phyloP scores from a whole-genome alignment of 2,329 filamentous ascomycete species.

The Myotisia sp. region DNA sequence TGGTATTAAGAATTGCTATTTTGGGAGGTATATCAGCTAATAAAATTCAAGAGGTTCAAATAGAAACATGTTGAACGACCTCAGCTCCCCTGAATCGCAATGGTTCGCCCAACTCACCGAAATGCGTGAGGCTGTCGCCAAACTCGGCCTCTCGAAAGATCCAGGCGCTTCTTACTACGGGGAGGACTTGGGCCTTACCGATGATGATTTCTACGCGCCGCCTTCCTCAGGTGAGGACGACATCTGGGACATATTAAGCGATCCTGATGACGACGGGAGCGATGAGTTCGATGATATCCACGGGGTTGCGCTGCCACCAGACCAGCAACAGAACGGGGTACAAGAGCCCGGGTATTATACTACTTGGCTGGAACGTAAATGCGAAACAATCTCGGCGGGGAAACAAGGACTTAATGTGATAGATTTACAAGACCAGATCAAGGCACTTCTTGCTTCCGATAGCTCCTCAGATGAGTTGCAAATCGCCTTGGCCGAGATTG shows the following conservation, averaged over 20 bases:
- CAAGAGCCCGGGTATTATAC: constrained; percentile 36
- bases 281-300: constrained; percentile 47
- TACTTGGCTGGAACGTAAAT: constrained; percentile 59
- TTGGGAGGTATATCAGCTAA: too few species aligned
- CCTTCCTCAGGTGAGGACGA: constrained; percentile 52
- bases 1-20: too few species aligned
- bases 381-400: constrained; percentile 47
- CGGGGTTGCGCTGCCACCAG: constrained; percentile 19
- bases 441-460: constrained; percentile 56
- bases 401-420: constrained; percentile 53
- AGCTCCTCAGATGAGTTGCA: constrained; percentile 75
- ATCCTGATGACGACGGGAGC: constrained; percentile 53
- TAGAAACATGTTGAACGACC: too few species aligned
- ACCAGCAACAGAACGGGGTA: constrained; percentile 9
- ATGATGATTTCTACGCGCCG: constrained; percentile 48
- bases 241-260: constrained; percentile 84
- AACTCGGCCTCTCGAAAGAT: constrained; percentile 46
- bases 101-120: constrained; percentile 76
- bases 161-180: constrained; percentile 37
- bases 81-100: constrained; percentile 48
- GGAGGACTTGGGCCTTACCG: constrained; percentile 45
- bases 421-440: constrained; percentile 64
- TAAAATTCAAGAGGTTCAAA: too few species aligned
- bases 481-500: constrained; percentile 70
- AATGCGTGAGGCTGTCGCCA: constrained; percentile 74